Evolutionary conservation across 257 asterid species (phyloP).

Genomic region (Ocimum tenuiflorum): DNA sequence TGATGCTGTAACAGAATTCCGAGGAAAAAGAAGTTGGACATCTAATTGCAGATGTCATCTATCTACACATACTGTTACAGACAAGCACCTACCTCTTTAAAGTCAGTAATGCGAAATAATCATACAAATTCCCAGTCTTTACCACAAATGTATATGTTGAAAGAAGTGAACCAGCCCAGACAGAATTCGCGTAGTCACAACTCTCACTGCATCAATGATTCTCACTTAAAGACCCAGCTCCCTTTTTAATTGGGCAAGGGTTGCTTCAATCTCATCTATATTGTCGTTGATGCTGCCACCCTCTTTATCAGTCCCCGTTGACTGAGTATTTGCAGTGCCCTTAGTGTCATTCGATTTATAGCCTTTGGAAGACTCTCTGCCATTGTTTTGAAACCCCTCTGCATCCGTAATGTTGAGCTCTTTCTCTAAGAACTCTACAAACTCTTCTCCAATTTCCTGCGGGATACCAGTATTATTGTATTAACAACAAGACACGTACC

Average conservation of each 20-base stretch:
- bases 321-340: slow-evolving; percentile 21
- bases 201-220: not conserved
- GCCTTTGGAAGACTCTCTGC: slow-evolving; percentile 19
- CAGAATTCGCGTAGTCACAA: not conserved
- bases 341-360: slow-evolving; percentile 27
- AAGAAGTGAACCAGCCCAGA: too few relatives aligned
- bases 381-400: slow-evolving; percentile 29
- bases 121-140: not conserved
- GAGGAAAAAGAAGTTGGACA: not conserved
- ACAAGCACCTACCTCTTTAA: not conserved
- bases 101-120: not conserved
- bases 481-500: not conserved
- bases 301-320: slow-evolving; percentile 25
- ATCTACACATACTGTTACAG: not conserved
- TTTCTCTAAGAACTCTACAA: slow-evolving; percentile 89
- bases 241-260: slow-evolving; percentile 67
- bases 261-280: slow-evolving; percentile 78
- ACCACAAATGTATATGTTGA: not conserved
- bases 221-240: slow-evolving; percentile 62
- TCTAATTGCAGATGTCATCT: not conserved
- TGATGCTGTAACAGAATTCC: not conserved
- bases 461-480: slow-evolving; percentile 3
- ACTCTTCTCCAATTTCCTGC: slow-evolving; percentile 93
- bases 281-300: slow-evolving; percentile 50
- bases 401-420: slow-evolving; percentile 61